A percentile compares a stretch with the other conserved stretches of the same genome.
Conservation (phyloP, 2,329 filamentous ascomycete genomes). For the Pseudovirgaria hyperparasitica region DNA sequence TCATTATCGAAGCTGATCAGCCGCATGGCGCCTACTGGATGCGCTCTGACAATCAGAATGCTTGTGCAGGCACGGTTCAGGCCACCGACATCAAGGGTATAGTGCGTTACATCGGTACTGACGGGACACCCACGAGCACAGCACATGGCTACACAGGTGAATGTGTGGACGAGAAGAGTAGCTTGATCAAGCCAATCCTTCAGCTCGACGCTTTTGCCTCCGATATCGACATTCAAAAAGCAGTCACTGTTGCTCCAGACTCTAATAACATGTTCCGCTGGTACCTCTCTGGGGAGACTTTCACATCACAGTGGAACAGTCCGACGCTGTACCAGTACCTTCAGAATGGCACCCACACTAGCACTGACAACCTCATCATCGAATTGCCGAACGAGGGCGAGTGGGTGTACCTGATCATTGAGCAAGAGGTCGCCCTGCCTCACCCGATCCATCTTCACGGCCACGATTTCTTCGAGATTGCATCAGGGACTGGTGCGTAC, state of each 20-base stretch:
- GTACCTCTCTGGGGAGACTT: constrained; percentile 27
- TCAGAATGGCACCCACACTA: constrained; percentile 1
- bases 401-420: constrained; percentile 34
- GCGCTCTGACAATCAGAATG: constrained; percentile 25
- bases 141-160: constrained; percentile 20
- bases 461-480: constrained; percentile 27
- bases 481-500: constrained; percentile 15
- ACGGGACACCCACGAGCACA: constrained; percentile 17
- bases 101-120: constrained; percentile 22
- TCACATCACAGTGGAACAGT: constrained; percentile 22
- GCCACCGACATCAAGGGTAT: constrained; percentile 22
- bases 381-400: constrained; percentile 18
- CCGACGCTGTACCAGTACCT: constrained; percentile 1
- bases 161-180: constrained; percentile 24
- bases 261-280: constrained; percentile 26
- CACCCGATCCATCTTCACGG: constrained; percentile 29
- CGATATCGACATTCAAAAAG: constrained; percentile 17
- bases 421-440: constrained; percentile 20
- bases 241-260: constrained; percentile 17
- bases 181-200: constrained; percentile 21
- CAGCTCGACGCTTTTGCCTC: constrained; percentile 12
- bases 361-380: constrained; percentile 21
- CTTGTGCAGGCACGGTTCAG: constrained; percentile 24
- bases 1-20: constrained; percentile 12
- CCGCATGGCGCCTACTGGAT: constrained; percentile 17